A percentile compares a stretch with the other conserved stretches of the same genome.
These are phyloP conservation scores for Penicillium goetzii DNA, from an alignment of 495 filamentous ascomycete species.

Conservation along the genomic window DNA sequence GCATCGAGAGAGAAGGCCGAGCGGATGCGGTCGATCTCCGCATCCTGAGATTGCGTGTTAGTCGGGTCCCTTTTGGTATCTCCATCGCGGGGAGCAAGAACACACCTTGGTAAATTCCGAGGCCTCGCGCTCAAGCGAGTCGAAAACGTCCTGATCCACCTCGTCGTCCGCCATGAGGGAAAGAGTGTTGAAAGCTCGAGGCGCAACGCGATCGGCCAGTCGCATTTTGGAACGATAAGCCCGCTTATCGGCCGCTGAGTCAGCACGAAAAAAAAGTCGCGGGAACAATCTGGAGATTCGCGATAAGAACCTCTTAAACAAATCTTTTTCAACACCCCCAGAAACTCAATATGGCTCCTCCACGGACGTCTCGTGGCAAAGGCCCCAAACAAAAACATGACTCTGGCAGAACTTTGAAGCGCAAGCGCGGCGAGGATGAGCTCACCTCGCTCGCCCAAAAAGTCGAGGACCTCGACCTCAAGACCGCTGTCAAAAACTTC, in stretches of 20 bases:
- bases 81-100: no score
- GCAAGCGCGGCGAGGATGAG: slow-evolving; percentile 59
- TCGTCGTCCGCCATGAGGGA: slow-evolving; percentile 56
- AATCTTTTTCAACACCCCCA: neutral
- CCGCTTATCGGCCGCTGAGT: slow-evolving; percentile 46
- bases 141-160: slow-evolving; percentile 73
- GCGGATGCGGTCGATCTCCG: slow-evolving; percentile 93
- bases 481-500: slow-evolving; percentile 57
- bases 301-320: slow-evolving; percentile 10
- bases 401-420: slow-evolving; percentile 56
- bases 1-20: slow-evolving; percentile 89
- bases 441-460: slow-evolving; percentile 48
- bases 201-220: slow-evolving; percentile 7
- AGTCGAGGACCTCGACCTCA: slow-evolving; percentile 58
- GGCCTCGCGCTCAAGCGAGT: slow-evolving; percentile 81
- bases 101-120: slow-evolving; percentile 87
- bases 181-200: neutral
- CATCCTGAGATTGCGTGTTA: slow-evolving; percentile 64
- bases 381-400: slow-evolving; percentile 32
- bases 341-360: slow-evolving; percentile 36
- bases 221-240: slow-evolving; percentile 10
- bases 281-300: slow-evolving; percentile 9
- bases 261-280: slow-evolving; percentile 40
- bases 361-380: slow-evolving; percentile 27
- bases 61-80: slow-evolving; percentile 9